These are phyloP conservation scores for Termitomyces sp. DNA, from an alignment of 768 basidiomycete species.

Conservation along the genomic window DNA sequence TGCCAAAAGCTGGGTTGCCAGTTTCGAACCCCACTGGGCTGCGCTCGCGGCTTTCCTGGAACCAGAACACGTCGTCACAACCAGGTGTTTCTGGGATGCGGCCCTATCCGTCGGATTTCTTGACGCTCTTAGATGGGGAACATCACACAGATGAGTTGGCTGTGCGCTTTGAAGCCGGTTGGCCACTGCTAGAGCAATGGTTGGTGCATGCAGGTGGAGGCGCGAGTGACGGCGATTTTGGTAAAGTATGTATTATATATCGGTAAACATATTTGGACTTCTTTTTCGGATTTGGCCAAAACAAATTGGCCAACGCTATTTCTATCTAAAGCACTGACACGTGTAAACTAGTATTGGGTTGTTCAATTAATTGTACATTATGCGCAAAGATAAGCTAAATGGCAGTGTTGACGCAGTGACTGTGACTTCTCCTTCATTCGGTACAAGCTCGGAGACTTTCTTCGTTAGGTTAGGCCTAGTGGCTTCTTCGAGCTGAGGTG, in stretches of 20 bases:
- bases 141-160: constrained; percentile 92
- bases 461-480: constrained; percentile 91
- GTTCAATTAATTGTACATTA: constrained; percentile 40
- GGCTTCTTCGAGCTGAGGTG: constrained; percentile 82
- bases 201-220: constrained; percentile 55
- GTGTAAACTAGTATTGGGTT: background rate
- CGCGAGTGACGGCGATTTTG: constrained; percentile 61
- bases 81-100: constrained; percentile 8
- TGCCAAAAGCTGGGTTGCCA: constrained; percentile 31
- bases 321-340: background rate
- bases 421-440: constrained; percentile 69
- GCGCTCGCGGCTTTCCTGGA: constrained; percentile 11
- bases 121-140: constrained; percentile 72
- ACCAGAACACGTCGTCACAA: constrained; percentile 19
- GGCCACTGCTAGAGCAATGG: constrained; percentile 78
- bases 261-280: constrained; percentile 32
- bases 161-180: constrained; percentile 75
- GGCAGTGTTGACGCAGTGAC: constrained; percentile 89
- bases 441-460: constrained; percentile 77
- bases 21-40: constrained; percentile 5
- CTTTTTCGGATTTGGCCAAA: background rate
- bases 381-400: constrained; percentile 71
- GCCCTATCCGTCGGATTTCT: constrained; percentile 53
- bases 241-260: constrained; percentile 74
- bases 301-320: background rate